Conservation (phyloP, 306 rosid species). For the Vigna reflexopilosa region DNA sequence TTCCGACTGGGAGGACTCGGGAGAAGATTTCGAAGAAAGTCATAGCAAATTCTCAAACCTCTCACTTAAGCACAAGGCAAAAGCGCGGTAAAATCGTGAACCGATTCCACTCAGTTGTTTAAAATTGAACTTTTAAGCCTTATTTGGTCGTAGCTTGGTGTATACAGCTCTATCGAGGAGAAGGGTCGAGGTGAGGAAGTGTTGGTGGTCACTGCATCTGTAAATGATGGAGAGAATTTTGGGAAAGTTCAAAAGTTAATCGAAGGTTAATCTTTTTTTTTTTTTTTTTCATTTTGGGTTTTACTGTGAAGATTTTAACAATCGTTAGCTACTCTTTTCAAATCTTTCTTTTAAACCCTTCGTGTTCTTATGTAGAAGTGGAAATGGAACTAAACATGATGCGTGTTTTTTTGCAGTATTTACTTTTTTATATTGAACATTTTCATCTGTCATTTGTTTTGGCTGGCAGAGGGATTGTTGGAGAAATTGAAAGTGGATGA, state of each 20-base stretch:
- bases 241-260: slow-evolving; percentile 55
- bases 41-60: slow-evolving; percentile 52
- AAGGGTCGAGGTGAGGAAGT: slow-evolving; percentile 33
- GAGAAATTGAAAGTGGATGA: slow-evolving; percentile 81
- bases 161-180: slow-evolving; percentile 52
- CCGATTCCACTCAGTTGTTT: slow-evolving; percentile 5
- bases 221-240: slow-evolving; percentile 48
- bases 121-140: slow-evolving; percentile 10
- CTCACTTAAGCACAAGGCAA: slow-evolving; percentile 52
- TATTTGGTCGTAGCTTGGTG: slow-evolving; percentile 11
- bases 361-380: not conserved
- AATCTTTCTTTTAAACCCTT: not conserved
- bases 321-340: slow-evolving; percentile 16
- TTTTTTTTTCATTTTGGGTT: not conserved
- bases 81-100: slow-evolving; percentile 47
- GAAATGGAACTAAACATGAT: not conserved
- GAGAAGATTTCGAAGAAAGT: slow-evolving; percentile 62
- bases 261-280: slow-evolving; percentile 51
- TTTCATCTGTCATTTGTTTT: slow-evolving; percentile 23
- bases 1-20: slow-evolving; percentile 54
- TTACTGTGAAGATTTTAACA: not conserved
- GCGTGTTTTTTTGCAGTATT: not conserved
- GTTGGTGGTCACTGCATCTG: slow-evolving; percentile 36
- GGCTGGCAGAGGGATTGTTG: slow-evolving; percentile 57
- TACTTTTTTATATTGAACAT: not conserved